phyloP scores from a whole-genome alignment of 2,329 filamentous ascomycete genomes.

The Fusarium sp. region DNA sequence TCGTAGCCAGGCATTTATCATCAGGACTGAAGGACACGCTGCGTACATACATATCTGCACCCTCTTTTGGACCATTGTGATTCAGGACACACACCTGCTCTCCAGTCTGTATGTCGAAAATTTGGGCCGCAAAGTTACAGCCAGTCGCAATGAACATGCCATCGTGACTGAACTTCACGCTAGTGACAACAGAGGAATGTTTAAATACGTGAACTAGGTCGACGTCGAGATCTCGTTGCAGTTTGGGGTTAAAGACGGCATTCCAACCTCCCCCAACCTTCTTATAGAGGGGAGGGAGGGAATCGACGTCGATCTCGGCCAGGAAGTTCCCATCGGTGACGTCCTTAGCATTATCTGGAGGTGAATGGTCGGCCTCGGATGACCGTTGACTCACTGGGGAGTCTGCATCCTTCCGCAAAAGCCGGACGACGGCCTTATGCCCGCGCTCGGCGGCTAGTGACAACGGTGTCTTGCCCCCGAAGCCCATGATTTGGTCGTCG shows the following conservation, averaged over 20 bases:
- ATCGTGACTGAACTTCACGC: background rate
- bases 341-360: accelerated
- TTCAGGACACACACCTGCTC: background rate
- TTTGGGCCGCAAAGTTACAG: background rate
- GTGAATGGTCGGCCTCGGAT: background rate
- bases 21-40: background rate
- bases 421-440: background rate
- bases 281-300: background rate
- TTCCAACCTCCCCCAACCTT: background rate
- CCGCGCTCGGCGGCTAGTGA: background rate
- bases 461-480: accelerated
- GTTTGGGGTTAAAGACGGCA: background rate
- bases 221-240: background rate
- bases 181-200: background rate
- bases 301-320: background rate
- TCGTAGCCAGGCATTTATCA: background rate
- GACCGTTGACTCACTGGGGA: background rate
- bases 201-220: background rate
- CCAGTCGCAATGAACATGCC: background rate
- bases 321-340: background rate
- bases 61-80: background rate
- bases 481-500: background rate
- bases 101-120: background rate
- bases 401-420: background rate
- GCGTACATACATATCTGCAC: background rate